phyloP scores from a whole-genome alignment of 1,284 basidiomycete genomes.

The Sporisorium graminicola region DNA sequence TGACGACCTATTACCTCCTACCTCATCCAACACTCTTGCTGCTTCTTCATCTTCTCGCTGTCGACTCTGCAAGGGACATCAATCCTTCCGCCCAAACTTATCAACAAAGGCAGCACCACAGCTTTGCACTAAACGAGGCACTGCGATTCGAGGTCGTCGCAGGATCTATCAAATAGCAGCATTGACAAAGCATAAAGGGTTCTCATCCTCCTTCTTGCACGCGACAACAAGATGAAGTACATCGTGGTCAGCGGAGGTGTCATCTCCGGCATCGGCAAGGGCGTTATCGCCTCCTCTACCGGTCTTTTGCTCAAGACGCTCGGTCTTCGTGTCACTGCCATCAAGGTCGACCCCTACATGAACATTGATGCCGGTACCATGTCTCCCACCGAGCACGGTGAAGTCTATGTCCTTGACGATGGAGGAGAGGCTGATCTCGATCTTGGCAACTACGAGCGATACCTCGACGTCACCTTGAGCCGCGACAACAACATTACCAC shows the following conservation, averaged over 20 bases:
- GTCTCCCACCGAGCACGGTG: constrained; percentile 98
- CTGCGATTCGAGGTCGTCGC: constrained; percentile 55
- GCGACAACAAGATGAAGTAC: constrained; percentile 69
- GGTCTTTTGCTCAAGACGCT: constrained; percentile 94
- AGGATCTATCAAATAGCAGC: constrained; percentile 20
- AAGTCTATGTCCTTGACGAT: constrained; percentile 98
- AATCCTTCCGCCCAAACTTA: neutral
- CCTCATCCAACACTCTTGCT: constrained; percentile 23
- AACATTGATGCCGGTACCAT: constrained; percentile 99
- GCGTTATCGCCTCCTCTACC: constrained; percentile 83
- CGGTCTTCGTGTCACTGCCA: constrained; percentile 95
- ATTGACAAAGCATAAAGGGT: constrained; percentile 5
- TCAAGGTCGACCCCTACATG: constrained; percentile 99
- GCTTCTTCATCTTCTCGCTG: neutral
- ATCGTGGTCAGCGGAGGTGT: constrained; percentile 71
- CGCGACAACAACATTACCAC: constrained; percentile 98
- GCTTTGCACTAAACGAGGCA: constrained; percentile 21
- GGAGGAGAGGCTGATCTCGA: constrained; percentile 98
- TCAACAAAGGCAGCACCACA: constrained; percentile 11
- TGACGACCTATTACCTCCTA: constrained; percentile 33
- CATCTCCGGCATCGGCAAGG: constrained; percentile 72
- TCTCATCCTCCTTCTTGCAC: neutral
- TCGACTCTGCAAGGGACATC: neutral
- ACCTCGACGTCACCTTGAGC: constrained; percentile 92
- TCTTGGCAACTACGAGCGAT: constrained; percentile 97